Evolutionary conservation across 2,329 filamentous ascomycete genomes (phyloP), one percentile per base, ranked within the genome.

Genomic region (Fusarium ambrosium): DNA sequence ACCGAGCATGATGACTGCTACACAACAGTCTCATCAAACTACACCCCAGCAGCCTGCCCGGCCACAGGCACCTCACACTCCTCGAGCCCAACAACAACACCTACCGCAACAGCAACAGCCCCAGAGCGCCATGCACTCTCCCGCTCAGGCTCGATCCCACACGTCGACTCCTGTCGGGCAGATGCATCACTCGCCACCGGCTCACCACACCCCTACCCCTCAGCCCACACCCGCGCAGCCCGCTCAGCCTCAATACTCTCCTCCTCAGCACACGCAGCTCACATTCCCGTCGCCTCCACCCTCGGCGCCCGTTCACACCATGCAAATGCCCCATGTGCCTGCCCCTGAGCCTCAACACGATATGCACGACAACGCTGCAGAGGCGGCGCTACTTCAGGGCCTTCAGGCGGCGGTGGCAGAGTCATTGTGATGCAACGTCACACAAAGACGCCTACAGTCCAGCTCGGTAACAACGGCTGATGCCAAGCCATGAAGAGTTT

Each of bases 371-470:
- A 81, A 82, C 41, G 81, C 78, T 24, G 80, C 80, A 16, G 82
- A 83, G 63, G 81, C 78, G 22, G 81, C 81, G 24, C 72, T 83
- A 18, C 64, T 83, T 8, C 80, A 83, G 65, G 81, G 81, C 6
- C 78, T 83, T 1, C 82, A 83, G 62, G 81, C 80, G 10, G 82
- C 79, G 9, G 79, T 83, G 45, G 81, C 82, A 62, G 78, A 79
- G 55, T 74, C 73, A 6, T 24, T 77, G 59, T 79, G 62, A 72
- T 64, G 51, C 48, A 61, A 39, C 13, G 69, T 62, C 64, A 13
- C 43, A 61, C 58, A 45, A 41, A 3, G 45, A 58, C 55, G 55
- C 55, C 55, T 24, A 20, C 55, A 39, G 48, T 20, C 18, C 18
- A 29, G 4, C 48, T 53, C 22, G 45, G 16, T n/a, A 11, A 51